A percentile compares a stretch with the other conserved stretches of the same genome.
Conservation (phyloP, 352 stramenopile species). For the Blastocystis hominis region DNA sequence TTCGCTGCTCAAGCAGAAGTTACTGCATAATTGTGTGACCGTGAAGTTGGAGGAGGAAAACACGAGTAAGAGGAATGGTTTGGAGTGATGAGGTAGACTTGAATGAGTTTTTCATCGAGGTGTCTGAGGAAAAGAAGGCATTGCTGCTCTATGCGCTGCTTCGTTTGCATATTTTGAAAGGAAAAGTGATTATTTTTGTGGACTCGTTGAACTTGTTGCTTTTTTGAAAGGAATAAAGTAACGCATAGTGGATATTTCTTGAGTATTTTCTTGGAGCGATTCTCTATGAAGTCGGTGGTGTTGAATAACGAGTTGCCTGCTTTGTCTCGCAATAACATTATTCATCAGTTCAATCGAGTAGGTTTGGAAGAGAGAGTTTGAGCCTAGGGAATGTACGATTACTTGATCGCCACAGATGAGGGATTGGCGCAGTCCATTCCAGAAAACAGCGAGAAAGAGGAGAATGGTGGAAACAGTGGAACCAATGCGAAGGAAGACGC, state of each 20-base stretch:
- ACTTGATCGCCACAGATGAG: conserved; percentile 94
- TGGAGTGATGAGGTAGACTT: conserved; percentile 71
- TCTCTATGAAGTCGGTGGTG: conserved; percentile 92
- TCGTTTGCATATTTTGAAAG: conserved; percentile 88
- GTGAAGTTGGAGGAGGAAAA: conserved; percentile 87
- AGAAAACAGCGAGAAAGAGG: conserved; percentile 66
- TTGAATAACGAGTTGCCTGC: conserved; percentile 93
- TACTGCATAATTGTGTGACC: conserved; percentile 88
- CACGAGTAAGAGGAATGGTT: conserved; percentile 59
- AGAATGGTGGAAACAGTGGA: conserved; percentile 63
- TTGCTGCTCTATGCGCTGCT: conserved; percentile 93
- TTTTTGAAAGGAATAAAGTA: neutral
- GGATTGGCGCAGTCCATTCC: conserved; percentile 73
- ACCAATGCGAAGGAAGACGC: conserved; percentile 66
- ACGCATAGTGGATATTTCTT: conserved; percentile 76
- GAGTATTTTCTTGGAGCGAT: conserved; percentile 98
- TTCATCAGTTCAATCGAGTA: conserved; percentile 76
- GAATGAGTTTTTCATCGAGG: conserved; percentile 85
- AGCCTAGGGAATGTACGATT: conserved; percentile 85
- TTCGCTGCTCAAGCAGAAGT: conserved; percentile 86
- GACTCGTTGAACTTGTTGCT: conserved; percentile 76
- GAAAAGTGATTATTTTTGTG: conserved; percentile 96
- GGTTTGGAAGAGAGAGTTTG: conserved; percentile 42
- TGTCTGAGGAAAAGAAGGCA: conserved; percentile 75
- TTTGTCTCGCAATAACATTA: conserved; percentile 90